phyloP scores from a whole-genome alignment of 768 basidiomycete genomes.

The Auricularia sp. region DNA sequence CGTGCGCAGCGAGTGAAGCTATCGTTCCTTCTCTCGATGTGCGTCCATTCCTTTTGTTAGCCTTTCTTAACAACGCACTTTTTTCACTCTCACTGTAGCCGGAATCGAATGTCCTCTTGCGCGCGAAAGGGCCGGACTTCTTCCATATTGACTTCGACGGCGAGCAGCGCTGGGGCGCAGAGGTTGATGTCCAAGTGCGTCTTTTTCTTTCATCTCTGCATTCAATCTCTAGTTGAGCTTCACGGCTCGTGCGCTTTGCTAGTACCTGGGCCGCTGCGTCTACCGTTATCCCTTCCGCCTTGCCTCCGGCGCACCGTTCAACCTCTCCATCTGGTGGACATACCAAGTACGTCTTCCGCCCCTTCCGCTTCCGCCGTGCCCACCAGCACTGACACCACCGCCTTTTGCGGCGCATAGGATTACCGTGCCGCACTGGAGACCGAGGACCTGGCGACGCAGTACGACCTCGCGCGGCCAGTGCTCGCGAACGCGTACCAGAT shows the following conservation, averaged over 20 bases:
- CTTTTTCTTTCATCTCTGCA: not conserved
- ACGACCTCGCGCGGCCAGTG: not conserved
- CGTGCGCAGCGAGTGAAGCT: not conserved
- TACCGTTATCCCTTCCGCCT: not conserved
- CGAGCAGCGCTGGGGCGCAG: not conserved
- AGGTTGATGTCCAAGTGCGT: not conserved
- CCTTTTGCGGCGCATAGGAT: not conserved
- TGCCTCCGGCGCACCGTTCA: not conserved
- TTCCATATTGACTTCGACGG: not conserved
- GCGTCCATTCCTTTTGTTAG: not conserved
- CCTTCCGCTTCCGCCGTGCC: not conserved
- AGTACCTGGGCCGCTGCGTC: not conserved
- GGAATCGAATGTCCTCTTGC: not conserved
- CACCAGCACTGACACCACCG: not conserved
- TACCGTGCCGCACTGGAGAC: not conserved
- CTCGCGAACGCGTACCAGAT: not conserved
- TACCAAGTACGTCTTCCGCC: not conserved
- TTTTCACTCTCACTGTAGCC: not conserved
- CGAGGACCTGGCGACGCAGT: not conserved
- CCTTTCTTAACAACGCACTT: not conserved
- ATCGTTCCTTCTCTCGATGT: not conserved
- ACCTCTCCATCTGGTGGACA: not conserved
- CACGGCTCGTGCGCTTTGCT: not conserved
- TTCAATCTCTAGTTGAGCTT: not conserved
- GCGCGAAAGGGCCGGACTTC: not conserved